Evolutionary conservation across 768 basidiomycete genomes (phyloP).

Genomic region (Leccinum truebloodii): DNA sequence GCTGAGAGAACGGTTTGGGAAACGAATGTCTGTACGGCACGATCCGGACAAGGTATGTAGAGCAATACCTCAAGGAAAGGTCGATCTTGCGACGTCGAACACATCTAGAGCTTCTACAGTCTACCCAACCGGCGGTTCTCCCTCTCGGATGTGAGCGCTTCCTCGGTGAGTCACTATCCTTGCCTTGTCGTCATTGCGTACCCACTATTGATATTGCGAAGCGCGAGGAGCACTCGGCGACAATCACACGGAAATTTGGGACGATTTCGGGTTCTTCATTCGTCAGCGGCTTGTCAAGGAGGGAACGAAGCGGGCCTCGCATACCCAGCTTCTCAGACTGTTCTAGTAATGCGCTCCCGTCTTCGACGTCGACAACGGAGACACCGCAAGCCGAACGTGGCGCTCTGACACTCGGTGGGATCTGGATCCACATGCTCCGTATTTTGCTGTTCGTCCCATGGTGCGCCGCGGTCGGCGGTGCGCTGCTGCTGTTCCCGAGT

Average conservation of each 20-base stretch:
- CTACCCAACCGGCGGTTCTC: constrained; percentile 34
- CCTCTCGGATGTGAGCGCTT: constrained; percentile 21
- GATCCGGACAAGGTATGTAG: constrained; percentile 31
- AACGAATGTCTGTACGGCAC: constrained; percentile 26
- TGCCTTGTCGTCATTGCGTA: background rate
- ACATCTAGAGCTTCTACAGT: constrained; percentile 27
- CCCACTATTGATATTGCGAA: background rate
- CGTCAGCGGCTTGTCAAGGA: constrained; percentile 5
- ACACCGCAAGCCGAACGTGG: background rate
- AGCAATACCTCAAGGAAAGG: too few species aligned
- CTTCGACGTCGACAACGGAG: background rate
- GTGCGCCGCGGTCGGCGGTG: constrained; percentile 37
- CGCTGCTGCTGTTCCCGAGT: constrained; percentile 32
- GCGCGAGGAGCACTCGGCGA: background rate
- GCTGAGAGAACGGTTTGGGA: constrained; percentile 32
- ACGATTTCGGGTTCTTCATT: constrained; percentile 28
- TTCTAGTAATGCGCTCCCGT: background rate
- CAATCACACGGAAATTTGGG: constrained; percentile 23
- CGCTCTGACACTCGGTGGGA: background rate
- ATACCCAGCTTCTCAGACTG: constrained; percentile 17
- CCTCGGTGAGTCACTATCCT: constrained; percentile 15
- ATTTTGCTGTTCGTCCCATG: constrained; percentile 35
- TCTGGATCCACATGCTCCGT: constrained; percentile 12
- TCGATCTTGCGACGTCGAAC: background rate
- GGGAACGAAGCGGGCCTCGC: constrained; percentile 10